Evolutionary conservation across 106 monocot genomes (phyloP).

Genomic region (Agapanthus africanus): DNA sequence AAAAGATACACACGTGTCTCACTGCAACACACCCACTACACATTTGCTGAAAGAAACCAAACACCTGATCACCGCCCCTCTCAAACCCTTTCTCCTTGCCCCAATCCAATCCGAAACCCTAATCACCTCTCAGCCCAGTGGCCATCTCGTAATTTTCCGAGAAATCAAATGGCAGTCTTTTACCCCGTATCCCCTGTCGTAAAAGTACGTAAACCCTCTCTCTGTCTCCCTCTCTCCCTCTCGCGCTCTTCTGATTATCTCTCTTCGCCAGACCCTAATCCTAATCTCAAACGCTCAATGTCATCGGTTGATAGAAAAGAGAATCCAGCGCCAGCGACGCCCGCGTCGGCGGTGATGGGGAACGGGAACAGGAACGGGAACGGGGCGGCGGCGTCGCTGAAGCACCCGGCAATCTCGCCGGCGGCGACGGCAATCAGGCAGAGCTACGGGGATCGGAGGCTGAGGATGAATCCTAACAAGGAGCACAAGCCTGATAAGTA

Average conservation of each 20-base stretch:
- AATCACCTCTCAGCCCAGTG: no score
- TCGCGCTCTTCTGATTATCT: no score
- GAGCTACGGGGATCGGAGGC: conserved; percentile 65
- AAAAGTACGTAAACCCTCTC: no score
- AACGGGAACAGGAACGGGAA: conserved; percentile 2
- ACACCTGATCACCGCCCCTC: no score
- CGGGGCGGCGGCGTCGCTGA: neutral
- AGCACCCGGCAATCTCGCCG: neutral
- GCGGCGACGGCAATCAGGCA: neutral
- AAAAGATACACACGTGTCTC: no score
- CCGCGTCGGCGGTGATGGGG: neutral
- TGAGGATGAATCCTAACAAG: conserved; percentile 78
- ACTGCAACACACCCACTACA: no score
- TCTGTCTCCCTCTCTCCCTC: neutral
- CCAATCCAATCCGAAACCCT: no score
- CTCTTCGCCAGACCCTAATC: neutral
- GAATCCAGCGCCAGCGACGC: neutral
- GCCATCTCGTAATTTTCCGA: no score
- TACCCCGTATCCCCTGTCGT: no score
- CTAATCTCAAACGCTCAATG: neutral
- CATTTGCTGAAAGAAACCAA: no score
- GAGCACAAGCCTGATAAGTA: conserved; percentile 82
- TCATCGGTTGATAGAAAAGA: conserved; percentile 1
- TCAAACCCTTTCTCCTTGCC: no score
- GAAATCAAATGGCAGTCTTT: no score